Evolutionary conservation across 345 rosid genomes (phyloP).

Genomic region (Capsella bursapastoris): DNA sequence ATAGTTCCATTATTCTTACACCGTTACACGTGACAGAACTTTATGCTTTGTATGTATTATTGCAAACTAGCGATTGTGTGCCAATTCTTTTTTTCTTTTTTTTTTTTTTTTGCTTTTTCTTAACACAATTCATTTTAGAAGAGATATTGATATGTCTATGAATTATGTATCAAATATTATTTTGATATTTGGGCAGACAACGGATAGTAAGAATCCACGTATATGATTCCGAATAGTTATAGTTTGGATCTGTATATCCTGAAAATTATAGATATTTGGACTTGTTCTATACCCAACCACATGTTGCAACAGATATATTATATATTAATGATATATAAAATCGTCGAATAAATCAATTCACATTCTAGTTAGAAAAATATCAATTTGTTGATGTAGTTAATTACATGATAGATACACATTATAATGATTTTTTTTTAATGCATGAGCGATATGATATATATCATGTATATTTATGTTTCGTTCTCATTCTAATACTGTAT

Average conservation of each 20-base stretch:
- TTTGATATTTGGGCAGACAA: neutral
- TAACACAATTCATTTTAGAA: no score
- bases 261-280: neutral
- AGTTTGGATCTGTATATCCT: neutral
- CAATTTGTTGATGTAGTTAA: neutral
- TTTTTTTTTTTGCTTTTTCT: no score
- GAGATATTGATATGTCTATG: no score
- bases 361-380: neutral
- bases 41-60: neutral
- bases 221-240: no score
- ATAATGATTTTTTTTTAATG: neutral
- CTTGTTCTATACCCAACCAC: neutral
- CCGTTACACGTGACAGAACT: conserved; percentile 25
- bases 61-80: neutral
- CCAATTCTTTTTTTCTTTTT: neutral
- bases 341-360: neutral
- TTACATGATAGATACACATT: neutral
- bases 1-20: conserved; percentile 2
- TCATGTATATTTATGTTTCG: neutral
- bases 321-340: neutral
- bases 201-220: no score
- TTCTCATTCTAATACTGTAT: neutral
- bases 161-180: no score
- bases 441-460: neutral
- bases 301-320: neutral